Evolutionary conservation across 305 asterid genomes (phyloP).

Genomic region (Fraxinus floribunda): DNA sequence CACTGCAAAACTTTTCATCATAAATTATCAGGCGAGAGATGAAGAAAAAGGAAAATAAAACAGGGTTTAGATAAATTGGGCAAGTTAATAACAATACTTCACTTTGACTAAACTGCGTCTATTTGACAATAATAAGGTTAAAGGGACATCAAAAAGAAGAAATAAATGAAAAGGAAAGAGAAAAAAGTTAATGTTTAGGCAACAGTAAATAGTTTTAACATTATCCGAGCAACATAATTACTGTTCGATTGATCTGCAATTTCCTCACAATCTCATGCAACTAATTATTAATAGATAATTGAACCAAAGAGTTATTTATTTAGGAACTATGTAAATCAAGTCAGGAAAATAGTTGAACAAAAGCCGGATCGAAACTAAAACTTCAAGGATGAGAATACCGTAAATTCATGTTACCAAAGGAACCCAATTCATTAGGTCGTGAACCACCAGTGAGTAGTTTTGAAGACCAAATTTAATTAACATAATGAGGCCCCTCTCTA

Average conservation of each 20-base stretch:
- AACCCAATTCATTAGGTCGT: constrained; percentile 3
- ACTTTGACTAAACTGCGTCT: not conserved
- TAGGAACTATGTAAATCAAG: constrained; percentile 4
- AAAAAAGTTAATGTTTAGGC: not conserved
- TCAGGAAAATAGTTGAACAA: not conserved
- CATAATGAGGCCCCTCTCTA: not conserved
- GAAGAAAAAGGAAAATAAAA: constrained; percentile 10
- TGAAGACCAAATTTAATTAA: not conserved
- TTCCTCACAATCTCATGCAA: too few relatives aligned
- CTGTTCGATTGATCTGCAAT: too few relatives aligned
- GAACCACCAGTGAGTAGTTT: constrained; percentile 4
- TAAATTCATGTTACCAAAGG: constrained; percentile 6
- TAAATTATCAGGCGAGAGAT: not conserved
- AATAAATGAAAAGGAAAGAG: not conserved
- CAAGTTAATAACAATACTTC: not conserved
- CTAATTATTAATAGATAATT: not conserved
- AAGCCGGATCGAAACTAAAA: not conserved
- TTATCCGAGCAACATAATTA: too few relatives aligned
- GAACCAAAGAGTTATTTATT: not conserved
- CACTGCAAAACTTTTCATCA: not conserved
- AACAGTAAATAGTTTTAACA: too few relatives aligned
- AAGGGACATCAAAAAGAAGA: not conserved
- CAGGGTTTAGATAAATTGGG: not conserved
- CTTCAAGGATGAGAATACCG: constrained; percentile 2
- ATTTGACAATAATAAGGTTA: not conserved